Percentiles rank a stretch among this genome's conserved stretches.
Evolutionary conservation across 257 asterid species (phyloP).

Genomic region (Primulina eburnea): DNA sequence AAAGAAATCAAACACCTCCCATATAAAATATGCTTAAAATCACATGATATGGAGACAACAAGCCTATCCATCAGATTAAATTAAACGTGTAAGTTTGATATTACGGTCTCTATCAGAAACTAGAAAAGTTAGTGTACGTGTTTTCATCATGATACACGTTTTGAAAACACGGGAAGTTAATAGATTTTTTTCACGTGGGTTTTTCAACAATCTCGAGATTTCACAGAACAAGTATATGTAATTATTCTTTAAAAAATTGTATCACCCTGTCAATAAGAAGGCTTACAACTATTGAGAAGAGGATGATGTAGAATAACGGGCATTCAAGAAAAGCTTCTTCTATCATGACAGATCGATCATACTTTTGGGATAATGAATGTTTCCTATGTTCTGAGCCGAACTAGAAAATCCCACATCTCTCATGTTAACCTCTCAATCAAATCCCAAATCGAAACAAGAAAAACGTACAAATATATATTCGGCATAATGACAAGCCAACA

Average conservation of each 20-base stretch:
- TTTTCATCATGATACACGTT: too few species aligned
- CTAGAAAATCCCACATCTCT: not conserved
- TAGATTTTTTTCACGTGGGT: too few species aligned
- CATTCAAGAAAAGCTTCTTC: constrained; percentile 21
- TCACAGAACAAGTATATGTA: too few species aligned
- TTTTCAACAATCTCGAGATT: too few species aligned
- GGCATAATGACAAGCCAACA: not conserved
- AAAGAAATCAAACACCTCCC: not conserved
- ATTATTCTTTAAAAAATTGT: too few species aligned
- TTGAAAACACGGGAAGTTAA: too few species aligned
- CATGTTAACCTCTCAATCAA: not conserved
- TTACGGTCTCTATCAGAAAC: constrained; percentile 31
- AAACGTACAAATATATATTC: not conserved
- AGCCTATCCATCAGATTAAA: constrained; percentile 12
- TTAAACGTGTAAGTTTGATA: constrained; percentile 18
- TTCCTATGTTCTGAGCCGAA: not conserved
- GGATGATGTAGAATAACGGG: constrained; percentile 5
- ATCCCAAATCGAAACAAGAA: not conserved
- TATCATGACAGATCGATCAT: not conserved
- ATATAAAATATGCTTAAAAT: constrained; percentile 1
- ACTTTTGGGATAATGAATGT: too few species aligned
- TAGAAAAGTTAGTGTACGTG: constrained; percentile 21
- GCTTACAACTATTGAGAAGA: not conserved
- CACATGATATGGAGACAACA: constrained; percentile 23
- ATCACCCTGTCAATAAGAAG: too few species aligned